Base-by-base conservation (phyloP, 2,329 filamentous ascomycete genomes). In the Talaromyces sp. region DNA sequence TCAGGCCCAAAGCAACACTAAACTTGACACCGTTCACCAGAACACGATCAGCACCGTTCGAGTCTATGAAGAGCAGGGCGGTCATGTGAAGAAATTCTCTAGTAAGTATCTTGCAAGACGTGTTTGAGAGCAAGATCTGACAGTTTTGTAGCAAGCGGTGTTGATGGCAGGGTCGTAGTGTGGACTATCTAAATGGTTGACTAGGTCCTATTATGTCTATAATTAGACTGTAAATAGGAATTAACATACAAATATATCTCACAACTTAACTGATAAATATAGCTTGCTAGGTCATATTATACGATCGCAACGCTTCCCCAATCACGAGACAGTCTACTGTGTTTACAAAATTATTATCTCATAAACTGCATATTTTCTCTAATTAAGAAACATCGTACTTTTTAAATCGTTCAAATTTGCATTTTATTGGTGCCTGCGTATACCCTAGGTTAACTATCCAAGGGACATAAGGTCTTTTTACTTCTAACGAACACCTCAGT, bases 11-110 rank as follows among this genome's bases (percentile, higher is more conserved):
- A 92, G 96, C 71, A 93, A 98, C 75, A 97, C 93, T 4, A 91
- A 96, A 80, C 83, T 99, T 68, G 95, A 92, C 80, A 98, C 95
- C 10, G 87, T 95, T 54, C 95, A 99, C 78, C 95, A 99, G 76
- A 99, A 99, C 79, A 96, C 93, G 30, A 91, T 99, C 73, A 92
- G 86, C 72, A 96, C 88, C 2, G 81, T 99, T 57, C 86, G 95
- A 51, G 83, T 86, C 23, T 97, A 89, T 73, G 86, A 92, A 70
- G 84, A 84, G 61, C 81, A 82, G 50, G 87, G 85, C 34, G 85
- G 83, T 54, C 78, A 78, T 51, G 87, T 96, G 9, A 85, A 79
- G 63, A 92, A 93, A 78, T 94, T 98, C 69, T 96, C 89, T 79
- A 95, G 90, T 92, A 85, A 87, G 89, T 68, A 52, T 54, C 40